A percentile compares a stretch with the other conserved stretches of the same genome.
phyloP scores from a whole-genome alignment of 352 stramenopile genomes.

The Bremia lactucae region DNA sequence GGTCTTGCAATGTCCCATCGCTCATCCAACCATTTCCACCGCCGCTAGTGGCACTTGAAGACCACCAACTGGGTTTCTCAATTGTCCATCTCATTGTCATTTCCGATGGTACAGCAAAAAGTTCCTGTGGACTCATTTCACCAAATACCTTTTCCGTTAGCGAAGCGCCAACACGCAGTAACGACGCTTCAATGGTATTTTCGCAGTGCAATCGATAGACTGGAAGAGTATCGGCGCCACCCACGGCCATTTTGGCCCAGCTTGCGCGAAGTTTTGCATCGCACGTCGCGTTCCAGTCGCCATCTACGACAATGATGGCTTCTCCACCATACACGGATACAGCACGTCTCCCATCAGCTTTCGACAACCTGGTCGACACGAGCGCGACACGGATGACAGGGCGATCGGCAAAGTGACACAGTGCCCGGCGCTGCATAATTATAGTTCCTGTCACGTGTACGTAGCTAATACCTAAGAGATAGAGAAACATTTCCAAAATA shows the following conservation, averaged over 20 bases:
- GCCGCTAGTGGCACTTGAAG: conserved; percentile 23
- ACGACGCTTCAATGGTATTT: conserved; percentile 61
- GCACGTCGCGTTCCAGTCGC: conserved; percentile 71
- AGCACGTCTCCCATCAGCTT: conserved; percentile 27
- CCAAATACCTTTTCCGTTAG: conserved; percentile 73
- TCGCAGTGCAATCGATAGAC: conserved; percentile 78
- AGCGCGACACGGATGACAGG: conserved; percentile 55
- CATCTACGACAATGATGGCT: conserved; percentile 70
- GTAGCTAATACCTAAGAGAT: conserved; percentile 45
- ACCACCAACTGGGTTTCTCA: conserved; percentile 68
- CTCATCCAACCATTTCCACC: conserved; percentile 17
- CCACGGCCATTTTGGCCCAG: conserved; percentile 57
- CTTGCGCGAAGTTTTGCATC: conserved; percentile 73
- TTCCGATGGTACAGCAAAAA: conserved; percentile 50
- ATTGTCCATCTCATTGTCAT: conserved; percentile 27
- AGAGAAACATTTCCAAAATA: conserved; percentile 61
- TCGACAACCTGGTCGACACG: conserved; percentile 48
- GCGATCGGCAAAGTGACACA: conserved; percentile 64
- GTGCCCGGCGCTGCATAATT: conserved; percentile 40
- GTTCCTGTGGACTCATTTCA: conserved; percentile 58
- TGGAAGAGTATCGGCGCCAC: conserved; percentile 32
- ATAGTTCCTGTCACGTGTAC: conserved; percentile 51
- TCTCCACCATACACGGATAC: conserved; percentile 63
- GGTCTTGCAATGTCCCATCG: conserved; percentile 15
- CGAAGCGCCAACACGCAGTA: conserved; percentile 59